Evolutionary conservation across 352 stramenopile genomes (phyloP).

Genomic region (Pythium dissotocum): DNA sequence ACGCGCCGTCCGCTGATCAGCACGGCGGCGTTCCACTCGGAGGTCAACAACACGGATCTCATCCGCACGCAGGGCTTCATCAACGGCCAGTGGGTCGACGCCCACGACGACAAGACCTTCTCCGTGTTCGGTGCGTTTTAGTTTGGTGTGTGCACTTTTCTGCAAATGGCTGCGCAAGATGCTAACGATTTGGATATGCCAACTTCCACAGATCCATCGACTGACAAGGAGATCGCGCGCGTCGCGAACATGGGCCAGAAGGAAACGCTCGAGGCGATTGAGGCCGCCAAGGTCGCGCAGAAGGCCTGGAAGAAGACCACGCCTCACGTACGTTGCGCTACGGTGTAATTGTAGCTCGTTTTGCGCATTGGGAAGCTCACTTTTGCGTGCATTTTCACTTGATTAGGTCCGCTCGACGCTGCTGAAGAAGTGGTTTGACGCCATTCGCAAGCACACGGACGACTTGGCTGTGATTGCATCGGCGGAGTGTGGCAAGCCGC

Average conservation of each 20-base stretch:
- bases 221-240: conserved; percentile 63
- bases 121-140: conserved; percentile 51
- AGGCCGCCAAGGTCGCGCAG: conserved; percentile 60
- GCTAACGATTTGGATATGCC: not conserved
- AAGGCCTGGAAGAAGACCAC: conserved; percentile 73
- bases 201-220: conserved; percentile 59
- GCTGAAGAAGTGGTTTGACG: conserved; percentile 81
- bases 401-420: conserved; percentile 50
- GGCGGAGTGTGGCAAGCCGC: conserved; percentile 96
- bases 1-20: not conserved
- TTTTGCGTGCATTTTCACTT: not conserved
- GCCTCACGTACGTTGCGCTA: conserved; percentile 37
- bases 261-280: conserved; percentile 78
- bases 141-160: not conserved
- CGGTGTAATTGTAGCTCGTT: not conserved
- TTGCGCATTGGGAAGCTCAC: not conserved
- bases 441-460: conserved; percentile 66
- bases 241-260: conserved; percentile 68
- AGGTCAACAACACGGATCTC: conserved; percentile 62
- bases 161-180: not conserved
- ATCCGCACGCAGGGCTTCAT: conserved; percentile 80
- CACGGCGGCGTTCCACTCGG: conserved; percentile 42
- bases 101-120: conserved; percentile 54
- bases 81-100: conserved; percentile 75
- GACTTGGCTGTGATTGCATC: conserved; percentile 94